Base-by-base conservation (phyloP, 1,139 yeast species). In the Saccharomyces hybrid region DNA sequence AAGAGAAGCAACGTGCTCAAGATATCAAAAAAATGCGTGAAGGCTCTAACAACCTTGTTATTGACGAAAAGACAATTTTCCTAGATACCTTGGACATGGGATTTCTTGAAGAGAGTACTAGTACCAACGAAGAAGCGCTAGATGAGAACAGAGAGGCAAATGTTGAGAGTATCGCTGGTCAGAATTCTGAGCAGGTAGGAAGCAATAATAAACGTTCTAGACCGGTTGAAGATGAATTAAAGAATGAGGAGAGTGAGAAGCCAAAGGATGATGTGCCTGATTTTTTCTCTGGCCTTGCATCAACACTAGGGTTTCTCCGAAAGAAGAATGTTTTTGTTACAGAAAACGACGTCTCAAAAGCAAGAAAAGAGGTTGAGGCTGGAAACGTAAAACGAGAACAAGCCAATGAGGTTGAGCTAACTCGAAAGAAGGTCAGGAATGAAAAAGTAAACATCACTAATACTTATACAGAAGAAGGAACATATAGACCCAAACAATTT, bases 11-110 rank as follows among this genome's bases (percentile, higher is more conserved):
- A 34, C 59, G 64, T 26, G 53, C 57, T 3, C 61, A 59, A 52
- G 57, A 57, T 5, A 55, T 60, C 8, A 64, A 58, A 9, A 47
- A 31, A 20, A 16, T 54, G 48, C 63, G 56, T 5, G 48, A 65
- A 30, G 72, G 64, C 9, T 61, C 61, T 42, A 60, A 54, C 3
- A 77, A 75, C 1, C 58, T 79, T 32, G 73, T 79, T 0, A 73
- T 82, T 50, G 84, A 84, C 65, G 87, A 82, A 54, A 83, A 82
- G 3, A 67, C 74, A 2, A 86, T 81, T 38, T 85, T 87, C 65
- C 72, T 87, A 56, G 74, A 71, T 20, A 70, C 74, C 1, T 59
- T 81, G 5, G 64, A 66, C 48, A 51, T 61, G 14, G 62, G 59
- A 23, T 16, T 57, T 4, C 32, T 56, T 9, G 59, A 52, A 2